Conservation (phyloP, 2,329 filamentous ascomycete genomes). For the Pochonia chlamydosporia region DNA sequence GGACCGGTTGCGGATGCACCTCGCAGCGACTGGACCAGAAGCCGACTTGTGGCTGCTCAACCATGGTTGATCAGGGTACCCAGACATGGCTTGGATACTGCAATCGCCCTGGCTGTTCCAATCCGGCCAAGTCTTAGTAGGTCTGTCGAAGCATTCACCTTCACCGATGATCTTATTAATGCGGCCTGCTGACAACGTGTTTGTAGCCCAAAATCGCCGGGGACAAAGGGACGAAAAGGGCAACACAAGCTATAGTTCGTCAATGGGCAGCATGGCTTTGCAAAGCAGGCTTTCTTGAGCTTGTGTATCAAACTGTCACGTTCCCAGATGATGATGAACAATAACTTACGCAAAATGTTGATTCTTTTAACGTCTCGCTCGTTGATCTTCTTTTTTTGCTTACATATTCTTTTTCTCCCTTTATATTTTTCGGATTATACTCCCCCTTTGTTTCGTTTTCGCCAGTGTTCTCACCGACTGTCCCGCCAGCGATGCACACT, state of each 20-base stretch:
- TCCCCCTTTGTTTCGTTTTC: background rate
- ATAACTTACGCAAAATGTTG: background rate
- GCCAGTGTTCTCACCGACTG: background rate
- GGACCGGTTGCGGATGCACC: slow-evolving; percentile 26
- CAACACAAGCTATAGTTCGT: slow-evolving; percentile 17
- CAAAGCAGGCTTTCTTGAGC: background rate
- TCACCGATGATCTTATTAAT: too few relatives aligned
- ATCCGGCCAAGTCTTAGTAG: slow-evolving; percentile 16
- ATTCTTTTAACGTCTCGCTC: background rate
- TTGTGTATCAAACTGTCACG: too few relatives aligned
- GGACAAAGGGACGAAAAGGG: slow-evolving; percentile 14
- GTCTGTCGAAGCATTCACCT: background rate
- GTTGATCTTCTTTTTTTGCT: background rate
- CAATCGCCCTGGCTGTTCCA: slow-evolving; percentile 23
- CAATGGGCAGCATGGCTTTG: slow-evolving; percentile 10
- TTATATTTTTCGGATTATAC: background rate
- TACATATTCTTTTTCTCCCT: background rate
- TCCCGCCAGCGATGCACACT: background rate
- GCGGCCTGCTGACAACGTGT: background rate
- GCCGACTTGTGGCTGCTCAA: slow-evolving; percentile 23
- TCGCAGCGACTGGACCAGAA: slow-evolving; percentile 16
- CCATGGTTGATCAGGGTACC: slow-evolving; percentile 19
- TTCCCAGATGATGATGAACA: too few relatives aligned
- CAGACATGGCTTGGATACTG: slow-evolving; percentile 28
- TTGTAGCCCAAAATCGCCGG: too few relatives aligned